A percentile compares a stretch with the other conserved stretches of the same genome.
These are phyloP conservation scores for Aspergillus carlsbadensis DNA, from an alignment of 495 filamentous ascomycete genomes.

Conservation along the genomic window DNA sequence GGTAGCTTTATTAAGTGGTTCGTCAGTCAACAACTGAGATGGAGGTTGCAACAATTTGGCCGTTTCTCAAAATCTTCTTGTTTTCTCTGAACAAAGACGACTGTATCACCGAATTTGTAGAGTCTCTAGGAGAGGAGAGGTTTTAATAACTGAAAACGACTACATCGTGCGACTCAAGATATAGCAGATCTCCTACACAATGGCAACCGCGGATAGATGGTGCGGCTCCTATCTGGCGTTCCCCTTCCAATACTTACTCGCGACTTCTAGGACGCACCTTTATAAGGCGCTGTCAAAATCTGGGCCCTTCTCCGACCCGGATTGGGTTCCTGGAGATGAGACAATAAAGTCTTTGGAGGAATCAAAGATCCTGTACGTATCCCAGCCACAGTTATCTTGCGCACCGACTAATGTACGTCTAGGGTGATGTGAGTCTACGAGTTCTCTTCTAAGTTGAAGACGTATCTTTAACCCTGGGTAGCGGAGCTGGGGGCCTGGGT, in stretches of 20 bases:
- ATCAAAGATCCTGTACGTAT: slow-evolving; percentile 68
- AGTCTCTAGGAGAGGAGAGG: no score
- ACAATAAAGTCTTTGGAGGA: slow-evolving; percentile 59
- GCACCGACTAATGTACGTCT: slow-evolving; percentile 20
- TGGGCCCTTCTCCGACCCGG: slow-evolving; percentile 76
- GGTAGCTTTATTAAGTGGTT: slow-evolving; percentile 12
- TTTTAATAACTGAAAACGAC: no score
- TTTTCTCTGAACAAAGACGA: not conserved
- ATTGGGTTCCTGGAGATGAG: slow-evolving; percentile 62
- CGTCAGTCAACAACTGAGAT: slow-evolving; percentile 13
- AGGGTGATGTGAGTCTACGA: slow-evolving; percentile 38
- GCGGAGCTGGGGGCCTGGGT: slow-evolving; percentile 90
- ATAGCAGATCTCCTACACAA: not conserved
- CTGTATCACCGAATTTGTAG: not conserved
- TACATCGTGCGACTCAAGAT: not conserved
- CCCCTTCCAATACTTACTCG: slow-evolving; percentile 3
- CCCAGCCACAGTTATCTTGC: not conserved
- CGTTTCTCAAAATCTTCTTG: not conserved
- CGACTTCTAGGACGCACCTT: slow-evolving; percentile 68
- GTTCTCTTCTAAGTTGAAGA: not conserved
- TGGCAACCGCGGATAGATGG: slow-evolving; percentile 24
- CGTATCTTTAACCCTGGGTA: slow-evolving; percentile 31
- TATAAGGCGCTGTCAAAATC: slow-evolving; percentile 70
- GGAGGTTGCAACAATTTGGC: slow-evolving; percentile 8
- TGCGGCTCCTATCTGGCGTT: slow-evolving; percentile 14